These are phyloP conservation scores for Phlyctochytrium planicorne DNA, from an alignment of 192 early-diverging fungal genomes.

Conservation along the genomic window DNA sequence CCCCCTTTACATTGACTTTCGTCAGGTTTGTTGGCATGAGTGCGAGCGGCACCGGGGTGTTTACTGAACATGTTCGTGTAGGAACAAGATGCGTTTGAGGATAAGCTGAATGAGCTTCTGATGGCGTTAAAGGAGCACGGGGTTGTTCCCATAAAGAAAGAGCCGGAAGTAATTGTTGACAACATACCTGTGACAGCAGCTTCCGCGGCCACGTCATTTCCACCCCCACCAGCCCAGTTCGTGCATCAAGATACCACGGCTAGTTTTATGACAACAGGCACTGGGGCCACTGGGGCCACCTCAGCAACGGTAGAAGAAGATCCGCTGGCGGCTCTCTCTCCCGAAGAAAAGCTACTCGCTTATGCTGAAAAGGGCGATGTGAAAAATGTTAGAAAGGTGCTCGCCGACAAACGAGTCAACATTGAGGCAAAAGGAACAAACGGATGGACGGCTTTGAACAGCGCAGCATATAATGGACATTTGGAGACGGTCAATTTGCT, in stretches of 20 bases:
- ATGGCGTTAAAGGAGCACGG: background rate
- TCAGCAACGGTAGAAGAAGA: background rate
- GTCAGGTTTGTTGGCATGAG: background rate
- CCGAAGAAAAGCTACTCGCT: background rate
- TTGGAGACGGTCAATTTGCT: background rate
- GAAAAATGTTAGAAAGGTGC: background rate
- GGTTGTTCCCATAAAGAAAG: background rate
- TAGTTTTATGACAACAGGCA: no score
- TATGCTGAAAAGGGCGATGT: background rate
- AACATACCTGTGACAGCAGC: no score
- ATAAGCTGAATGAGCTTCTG: background rate
- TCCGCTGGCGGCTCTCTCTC: background rate
- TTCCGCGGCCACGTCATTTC: no score
- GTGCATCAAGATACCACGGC: no score
- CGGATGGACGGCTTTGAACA: background rate
- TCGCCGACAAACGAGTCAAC: background rate
- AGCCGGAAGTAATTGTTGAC: no score
- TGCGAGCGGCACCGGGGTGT: background rate
- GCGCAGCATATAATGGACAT: background rate
- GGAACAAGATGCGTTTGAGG: background rate
- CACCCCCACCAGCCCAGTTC: no score
- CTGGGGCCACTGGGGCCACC: no score
- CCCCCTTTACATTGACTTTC: background rate
- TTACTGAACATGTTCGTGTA: background rate
- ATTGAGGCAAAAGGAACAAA: background rate